A percentile compares a stretch with the other conserved stretches of the same genome.
Conservation (phyloP, 345 rosid species). For the Eucalyptus regnans region DNA sequence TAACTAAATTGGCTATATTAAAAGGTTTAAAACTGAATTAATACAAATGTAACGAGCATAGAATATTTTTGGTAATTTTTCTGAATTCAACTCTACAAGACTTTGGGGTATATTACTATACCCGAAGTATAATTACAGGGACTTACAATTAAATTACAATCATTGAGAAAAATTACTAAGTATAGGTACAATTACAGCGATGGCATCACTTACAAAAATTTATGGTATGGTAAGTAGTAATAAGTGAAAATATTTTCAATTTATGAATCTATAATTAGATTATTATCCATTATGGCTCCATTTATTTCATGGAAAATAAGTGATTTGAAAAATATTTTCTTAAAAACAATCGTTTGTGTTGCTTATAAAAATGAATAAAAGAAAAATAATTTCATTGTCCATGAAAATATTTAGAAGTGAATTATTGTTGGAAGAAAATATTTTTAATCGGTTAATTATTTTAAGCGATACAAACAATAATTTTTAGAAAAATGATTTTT, state of each 20-base stretch:
- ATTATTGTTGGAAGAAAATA: not conserved
- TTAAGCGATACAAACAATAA: not conserved
- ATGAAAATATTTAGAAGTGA: not conserved
- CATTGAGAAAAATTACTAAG: not conserved
- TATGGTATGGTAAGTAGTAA: not conserved
- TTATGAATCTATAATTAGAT: not conserved
- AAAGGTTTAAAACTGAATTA: too few species aligned
- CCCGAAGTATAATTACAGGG: not conserved
- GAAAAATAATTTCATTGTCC: too few species aligned
- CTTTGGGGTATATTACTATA: not conserved
- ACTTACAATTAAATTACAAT: not conserved
- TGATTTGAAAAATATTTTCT: too few species aligned
- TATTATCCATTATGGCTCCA: rapidly evolving
- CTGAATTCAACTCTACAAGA: not conserved
- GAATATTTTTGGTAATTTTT: too few species aligned
- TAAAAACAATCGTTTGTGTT: rapidly evolving
- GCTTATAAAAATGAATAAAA: too few species aligned
- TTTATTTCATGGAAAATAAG: too few species aligned
- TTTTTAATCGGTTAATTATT: too few species aligned
- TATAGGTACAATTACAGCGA: not conserved
- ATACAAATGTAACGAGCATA: rapidly evolving
- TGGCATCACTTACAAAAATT: too few species aligned
- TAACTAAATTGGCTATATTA: too few species aligned
- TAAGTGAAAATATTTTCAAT: not conserved
- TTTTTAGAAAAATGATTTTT: too few species aligned